Conservation (phyloP, 768 basidiomycete species). For the Mycena galericulata region DNA sequence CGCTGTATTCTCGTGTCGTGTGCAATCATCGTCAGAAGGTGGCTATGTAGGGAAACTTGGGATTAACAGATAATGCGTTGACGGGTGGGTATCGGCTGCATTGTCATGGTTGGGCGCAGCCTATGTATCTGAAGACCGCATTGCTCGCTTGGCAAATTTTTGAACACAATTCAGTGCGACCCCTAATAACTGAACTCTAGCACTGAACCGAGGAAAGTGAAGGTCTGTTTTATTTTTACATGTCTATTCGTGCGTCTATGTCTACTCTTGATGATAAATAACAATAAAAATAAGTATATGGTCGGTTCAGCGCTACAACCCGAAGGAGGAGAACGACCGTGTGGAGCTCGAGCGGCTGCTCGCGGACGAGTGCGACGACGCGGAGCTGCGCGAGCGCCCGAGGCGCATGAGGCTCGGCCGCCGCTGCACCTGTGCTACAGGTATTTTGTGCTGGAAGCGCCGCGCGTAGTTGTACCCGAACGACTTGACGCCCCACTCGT, state of each 20-base stretch:
- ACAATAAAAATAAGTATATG: background rate
- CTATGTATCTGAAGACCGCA: too few species aligned
- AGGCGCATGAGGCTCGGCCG: conserved; percentile 23
- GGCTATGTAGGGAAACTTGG: too few species aligned
- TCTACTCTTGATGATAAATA: background rate
- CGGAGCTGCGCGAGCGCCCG: conserved; percentile 11
- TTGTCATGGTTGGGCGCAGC: too few species aligned
- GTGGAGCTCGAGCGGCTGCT: background rate
- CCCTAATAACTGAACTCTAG: too few species aligned
- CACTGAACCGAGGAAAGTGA: too few species aligned
- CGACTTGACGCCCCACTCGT: conserved; percentile 14
- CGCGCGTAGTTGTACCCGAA: conserved; percentile 8
- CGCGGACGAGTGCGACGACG: background rate
- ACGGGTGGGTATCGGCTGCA: too few species aligned
- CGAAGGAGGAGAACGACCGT: conserved; percentile 4
- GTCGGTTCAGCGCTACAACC: background rate
- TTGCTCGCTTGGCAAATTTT: too few species aligned
- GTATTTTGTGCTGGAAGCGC: conserved; percentile 2
- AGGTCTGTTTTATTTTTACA: background rate
- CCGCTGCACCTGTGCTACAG: background rate
- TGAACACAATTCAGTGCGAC: too few species aligned
- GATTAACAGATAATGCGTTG: too few species aligned
- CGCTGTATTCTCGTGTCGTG: too few species aligned
- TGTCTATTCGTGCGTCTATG: background rate
- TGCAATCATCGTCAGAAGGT: too few species aligned